phyloP scores from a whole-genome alignment of 805 yeast species.

The Barnettozyma sucrosica region DNA sequence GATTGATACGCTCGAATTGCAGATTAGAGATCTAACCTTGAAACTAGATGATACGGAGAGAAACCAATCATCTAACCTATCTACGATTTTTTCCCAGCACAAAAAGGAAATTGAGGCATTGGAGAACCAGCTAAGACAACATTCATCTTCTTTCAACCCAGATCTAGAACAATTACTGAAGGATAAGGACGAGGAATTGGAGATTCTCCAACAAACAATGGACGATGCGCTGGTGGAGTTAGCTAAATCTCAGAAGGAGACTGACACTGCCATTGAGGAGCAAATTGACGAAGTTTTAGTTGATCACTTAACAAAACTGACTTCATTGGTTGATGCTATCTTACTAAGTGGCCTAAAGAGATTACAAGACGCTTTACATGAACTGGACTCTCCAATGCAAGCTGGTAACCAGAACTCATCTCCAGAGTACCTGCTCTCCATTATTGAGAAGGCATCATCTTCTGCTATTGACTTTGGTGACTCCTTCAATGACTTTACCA shows the following conservation, averaged over 20 bases:
- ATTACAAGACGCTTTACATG: constrained; percentile 66
- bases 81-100: constrained; percentile 55
- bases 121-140: constrained; percentile 30
- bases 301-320: constrained; percentile 44
- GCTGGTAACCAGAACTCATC: constrained; percentile 76
- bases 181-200: constrained; percentile 74
- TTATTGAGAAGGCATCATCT: constrained; percentile 64
- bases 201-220: constrained; percentile 72
- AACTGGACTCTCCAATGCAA: constrained; percentile 72
- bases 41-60: constrained; percentile 56
- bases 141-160: constrained; percentile 18
- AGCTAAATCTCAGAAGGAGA: constrained; percentile 42
- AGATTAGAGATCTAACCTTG: constrained; percentile 54
- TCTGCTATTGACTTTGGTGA: constrained; percentile 76
- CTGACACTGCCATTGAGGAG: constrained; percentile 49
- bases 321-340: constrained; percentile 62
- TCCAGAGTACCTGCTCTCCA: constrained; percentile 59
- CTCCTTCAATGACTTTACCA: constrained; percentile 66
- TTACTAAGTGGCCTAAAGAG: constrained; percentile 62
- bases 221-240: constrained; percentile 63
- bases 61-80: constrained; percentile 56
- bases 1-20: constrained; percentile 58
- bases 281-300: constrained; percentile 49
- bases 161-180: constrained; percentile 42
- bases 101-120: constrained; percentile 54